Percentiles rank a stretch among this genome's conserved stretches.
These are phyloP conservation scores for Alternaria brassicicola DNA, from an alignment of 2,329 filamentous ascomycete genomes.

Conservation along the genomic window DNA sequence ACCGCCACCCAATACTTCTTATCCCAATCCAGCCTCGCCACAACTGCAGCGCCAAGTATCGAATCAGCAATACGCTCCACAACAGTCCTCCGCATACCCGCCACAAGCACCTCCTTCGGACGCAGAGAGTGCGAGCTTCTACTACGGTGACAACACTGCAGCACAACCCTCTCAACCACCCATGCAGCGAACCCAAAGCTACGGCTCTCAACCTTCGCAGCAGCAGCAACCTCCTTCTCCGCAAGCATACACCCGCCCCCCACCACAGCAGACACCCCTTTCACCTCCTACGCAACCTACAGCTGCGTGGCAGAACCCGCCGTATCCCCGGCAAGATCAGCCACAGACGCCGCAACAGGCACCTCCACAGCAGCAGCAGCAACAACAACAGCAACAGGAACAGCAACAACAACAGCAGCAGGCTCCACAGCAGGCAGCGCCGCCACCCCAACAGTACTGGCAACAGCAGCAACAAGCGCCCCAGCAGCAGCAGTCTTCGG, in stretches of 20 bases:
- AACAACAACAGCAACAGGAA: constrained; percentile 39
- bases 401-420: constrained; percentile 35
- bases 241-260: constrained; percentile 37
- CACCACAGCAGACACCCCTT: constrained; percentile 36
- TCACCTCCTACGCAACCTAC: constrained; percentile 42
- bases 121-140: constrained; percentile 42
- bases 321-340: constrained; percentile 41
- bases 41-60: constrained; percentile 46
- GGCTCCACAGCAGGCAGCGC: constrained; percentile 9
- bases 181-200: constrained; percentile 40
- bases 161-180: constrained; percentile 30
- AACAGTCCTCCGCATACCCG: constrained; percentile 39
- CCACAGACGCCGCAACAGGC: constrained; percentile 32
- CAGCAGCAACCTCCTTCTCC: constrained; percentile 45
- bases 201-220: constrained; percentile 40
- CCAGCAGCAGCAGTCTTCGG: constrained; percentile 41
- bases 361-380: constrained; percentile 16
- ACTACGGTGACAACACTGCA: constrained; percentile 40
- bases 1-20: constrained; percentile 29
- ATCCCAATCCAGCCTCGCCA: constrained; percentile 45
- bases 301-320: constrained; percentile 38
- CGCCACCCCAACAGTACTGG: constrained; percentile 20
- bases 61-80: constrained; percentile 43
- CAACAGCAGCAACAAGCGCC: constrained; percentile 39
- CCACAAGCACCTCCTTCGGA: constrained; percentile 45